These are phyloP conservation scores for Chalciporus pseudorubinellus DNA, from an alignment of 768 basidiomycete genomes.

Conservation along the genomic window DNA sequence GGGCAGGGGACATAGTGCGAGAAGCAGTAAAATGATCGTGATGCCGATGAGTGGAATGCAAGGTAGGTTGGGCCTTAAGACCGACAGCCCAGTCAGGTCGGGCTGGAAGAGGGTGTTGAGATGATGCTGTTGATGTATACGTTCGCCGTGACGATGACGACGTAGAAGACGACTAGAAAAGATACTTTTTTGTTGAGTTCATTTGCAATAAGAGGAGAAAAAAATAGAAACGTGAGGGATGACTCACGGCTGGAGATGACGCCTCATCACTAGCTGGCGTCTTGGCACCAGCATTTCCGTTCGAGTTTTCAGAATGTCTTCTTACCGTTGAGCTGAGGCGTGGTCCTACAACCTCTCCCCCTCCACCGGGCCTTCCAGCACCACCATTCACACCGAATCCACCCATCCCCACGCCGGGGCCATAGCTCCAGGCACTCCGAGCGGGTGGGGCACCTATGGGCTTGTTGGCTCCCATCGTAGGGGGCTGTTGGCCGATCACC, in stretches of 20 bases:
- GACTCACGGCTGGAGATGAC: slow-evolving; percentile 72
- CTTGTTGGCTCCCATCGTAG: slow-evolving; percentile 27
- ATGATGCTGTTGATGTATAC: slow-evolving; percentile 68
- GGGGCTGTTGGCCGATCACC: slow-evolving; percentile 30
- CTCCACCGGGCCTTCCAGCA: slow-evolving; percentile 22
- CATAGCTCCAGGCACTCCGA: slow-evolving; percentile 66
- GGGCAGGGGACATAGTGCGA: slow-evolving; percentile 40
- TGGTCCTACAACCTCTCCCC: slow-evolving; percentile 59
- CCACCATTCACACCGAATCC: slow-evolving; percentile 37
- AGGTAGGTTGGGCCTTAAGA: slow-evolving; percentile 69
- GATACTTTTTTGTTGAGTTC: slow-evolving; percentile 17
- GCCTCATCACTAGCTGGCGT: slow-evolving; percentile 71
- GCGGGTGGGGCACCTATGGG: slow-evolving; percentile 39
- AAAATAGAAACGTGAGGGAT: slow-evolving; percentile 1
- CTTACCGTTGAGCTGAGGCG: slow-evolving; percentile 52
- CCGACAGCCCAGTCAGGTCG: slow-evolving; percentile 91
- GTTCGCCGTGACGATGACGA: slow-evolving; percentile 80
- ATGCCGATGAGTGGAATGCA: slow-evolving; percentile 53
- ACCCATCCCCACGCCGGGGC: slow-evolving; percentile 55
- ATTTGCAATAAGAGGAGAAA: neutral
- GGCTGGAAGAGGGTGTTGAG: slow-evolving; percentile 75
- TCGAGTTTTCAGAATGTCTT: slow-evolving; percentile 49
- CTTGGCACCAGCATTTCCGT: slow-evolving; percentile 52
- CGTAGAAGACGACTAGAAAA: slow-evolving; percentile 64
- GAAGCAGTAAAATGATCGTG: slow-evolving; percentile 46